Base-by-base conservation (phyloP, 2,329 filamentous ascomycete genomes). In the Aspergillus melleus region DNA sequence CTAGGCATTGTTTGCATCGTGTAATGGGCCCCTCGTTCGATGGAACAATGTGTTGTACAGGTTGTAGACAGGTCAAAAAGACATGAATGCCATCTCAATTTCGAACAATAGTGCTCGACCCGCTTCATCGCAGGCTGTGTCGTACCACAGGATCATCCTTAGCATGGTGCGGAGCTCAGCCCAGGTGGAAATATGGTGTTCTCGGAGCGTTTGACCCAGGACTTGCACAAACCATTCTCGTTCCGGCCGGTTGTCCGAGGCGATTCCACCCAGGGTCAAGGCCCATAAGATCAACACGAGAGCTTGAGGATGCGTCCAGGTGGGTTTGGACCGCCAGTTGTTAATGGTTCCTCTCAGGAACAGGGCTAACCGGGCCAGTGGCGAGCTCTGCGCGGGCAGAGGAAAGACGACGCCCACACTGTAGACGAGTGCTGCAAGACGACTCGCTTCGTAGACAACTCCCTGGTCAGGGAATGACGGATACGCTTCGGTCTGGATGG, bases 351-450 rank as follows among this genome's bases (percentile, higher is more conserved):
- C 54, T 19, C 68, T 66, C 12, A 77, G 60, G 36, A 70, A 64
- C 1, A 60, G 57, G 1, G 72, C 68, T 2, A 79, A 66, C 14
- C 57, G 59, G 2, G 64, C 58, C 6, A 78, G 72, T 0, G 76
- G 76, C 1, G 74, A 70, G 19, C 73, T 76, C 30, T 74, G 71
- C 2, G 70, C 69, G 2, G 77, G 76, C 0, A 79, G 65, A 12
- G 77, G 77, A 59, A 77, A 77, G 32, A 77, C 65, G 6, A 78
- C 72, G 10, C 76, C 71, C 22, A 77, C 70, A 54, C 73, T 71
- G 63, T 74, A 78, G 14, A 77, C 67, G 3, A 76, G 60, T 1
- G 68, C 71, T 3, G 73, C 71, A 4, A 79, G 65, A 11, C 76
- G 76, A 50, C 69, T 72, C 10, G 72, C 60, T 51, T 78, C 73